These are phyloP conservation scores for Monosporascus ibericus DNA, from an alignment of 2,329 filamentous ascomycete species.

Conservation along the genomic window DNA sequence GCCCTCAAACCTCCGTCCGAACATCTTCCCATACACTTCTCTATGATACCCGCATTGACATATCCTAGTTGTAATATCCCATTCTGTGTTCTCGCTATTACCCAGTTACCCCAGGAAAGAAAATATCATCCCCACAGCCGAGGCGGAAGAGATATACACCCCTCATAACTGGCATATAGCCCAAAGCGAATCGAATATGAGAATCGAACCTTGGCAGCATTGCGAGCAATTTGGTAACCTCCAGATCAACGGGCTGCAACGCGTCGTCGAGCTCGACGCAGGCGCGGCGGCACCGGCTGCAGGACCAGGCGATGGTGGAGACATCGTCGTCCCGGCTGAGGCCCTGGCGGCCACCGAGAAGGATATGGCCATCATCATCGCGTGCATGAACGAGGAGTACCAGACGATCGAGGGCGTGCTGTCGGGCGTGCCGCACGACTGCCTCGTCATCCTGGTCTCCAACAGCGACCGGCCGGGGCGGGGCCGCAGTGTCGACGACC, in stretches of 20 bases:
- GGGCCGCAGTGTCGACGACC: constrained; percentile 1
- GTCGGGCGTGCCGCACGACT: constrained; percentile 21
- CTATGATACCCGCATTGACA: not conserved
- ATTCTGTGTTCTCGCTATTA: not conserved
- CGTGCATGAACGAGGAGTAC: constrained; percentile 25
- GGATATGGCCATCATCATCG: constrained; percentile 24
- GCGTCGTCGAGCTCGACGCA: constrained; percentile 2
- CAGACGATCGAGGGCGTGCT: constrained; percentile 21
- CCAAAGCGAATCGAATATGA: not conserved
- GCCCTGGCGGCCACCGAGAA: not conserved
- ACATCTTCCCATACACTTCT: too few species aligned
- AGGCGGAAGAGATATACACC: not conserved
- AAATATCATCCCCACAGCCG: not conserved
- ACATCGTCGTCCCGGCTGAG: not conserved
- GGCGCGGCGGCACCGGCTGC: not conserved
- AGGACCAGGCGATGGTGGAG: not conserved
- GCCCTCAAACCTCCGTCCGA: too few species aligned
- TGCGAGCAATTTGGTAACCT: constrained; percentile 1
- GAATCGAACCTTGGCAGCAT: not conserved
- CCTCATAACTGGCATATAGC: not conserved
- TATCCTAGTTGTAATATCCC: not conserved
- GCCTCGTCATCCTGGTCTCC: constrained; percentile 25
- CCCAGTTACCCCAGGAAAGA: not conserved
- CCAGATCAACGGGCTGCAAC: constrained; percentile 1
- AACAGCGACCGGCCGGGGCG: constrained; percentile 14